Base-by-base conservation (phyloP, 768 basidiomycete genomes). In the Lentinula edodes region DNA sequence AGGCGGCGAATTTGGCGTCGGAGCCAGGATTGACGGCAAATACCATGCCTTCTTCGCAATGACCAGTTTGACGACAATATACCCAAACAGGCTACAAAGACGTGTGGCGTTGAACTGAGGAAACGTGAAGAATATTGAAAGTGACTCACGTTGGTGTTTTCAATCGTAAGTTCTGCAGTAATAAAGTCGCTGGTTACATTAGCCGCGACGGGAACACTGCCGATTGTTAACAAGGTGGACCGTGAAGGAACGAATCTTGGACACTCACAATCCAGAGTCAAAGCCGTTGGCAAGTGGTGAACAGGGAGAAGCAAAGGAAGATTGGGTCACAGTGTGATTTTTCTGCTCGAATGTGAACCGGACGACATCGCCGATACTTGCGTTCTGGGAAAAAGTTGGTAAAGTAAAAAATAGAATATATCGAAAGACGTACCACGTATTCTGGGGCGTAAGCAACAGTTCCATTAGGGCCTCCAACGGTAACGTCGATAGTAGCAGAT, bases 251-350 rank as follows among this genome's bases (percentile, higher is more conserved):
- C n/a, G 18, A 53, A 13, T n/a, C 3, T 16, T 38, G 35, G 13
- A 32, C 12, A 73, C 79, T 70, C 63, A 86, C 85, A 84, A 86
- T 63, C 80, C 82, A 46, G 83, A 77, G 67, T 87, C 83, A 65
- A 88, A 85, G 12, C 84, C 86, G 59, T 68, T 73, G 0, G 67
- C 56, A 9, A 71, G 53, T 6, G 71, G 72, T 0, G 67, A 51
- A 64, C 86, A 88, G 4, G 86, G 86, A 10, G 65, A 70, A 0
- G 68, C 72, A n/a, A 87, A 75, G 1, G 80, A 72, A 5, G 83
- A 85, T 63, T 85, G 85, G 1, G 84, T 85, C 18, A 76, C 82
- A 6, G 83, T 85, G 60, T 82, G 85, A 67, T 86, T 87, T 66
- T 83, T 80, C 70, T 81, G 80, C 65, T 75, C 64, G 74, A 87